Evolutionary conservation across 768 basidiomycete genomes (phyloP), one percentile per base, ranked within the genome.

Genomic region (Tricholoma matsutake): DNA sequence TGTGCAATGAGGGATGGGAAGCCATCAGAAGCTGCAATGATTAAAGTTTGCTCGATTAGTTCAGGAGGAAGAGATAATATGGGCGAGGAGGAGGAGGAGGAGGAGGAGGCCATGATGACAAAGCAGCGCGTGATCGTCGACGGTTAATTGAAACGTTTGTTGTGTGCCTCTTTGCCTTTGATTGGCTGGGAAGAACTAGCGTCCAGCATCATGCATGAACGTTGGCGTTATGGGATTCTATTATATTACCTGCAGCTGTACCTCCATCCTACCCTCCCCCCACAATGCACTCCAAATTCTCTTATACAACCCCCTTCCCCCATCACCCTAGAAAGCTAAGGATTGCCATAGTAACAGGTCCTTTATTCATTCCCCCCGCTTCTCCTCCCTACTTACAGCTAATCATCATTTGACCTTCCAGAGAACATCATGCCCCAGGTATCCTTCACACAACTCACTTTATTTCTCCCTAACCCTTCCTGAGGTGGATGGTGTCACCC

Each of bases 31-130:
- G 64, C 66, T 11, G 61, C 14, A 10, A 64, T 52, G 18, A 67
- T 57, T 5, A 69, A 60, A 4, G 58, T 56, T 51, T 64, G 61
- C 32, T 69, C 68, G 0, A 69, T n/a, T 6, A 69, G 45, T 55
- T 69, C 68, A 18, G 61, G 22, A 16, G 68, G 66, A 8, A 69
- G 45, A 6, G 62, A 20, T 4, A 65, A 63, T n/a, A n/a, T n/a
- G n/a, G n/a, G n/a, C n/a, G n/a, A n/a, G n/a, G n/a, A n/a, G n/a
- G n/a, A n/a, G n/a, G n/a, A n/a, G n/a, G n/a, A n/a, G n/a, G n/a
- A n/a, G n/a, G n/a, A n/a, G n/a, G n/a, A n/a, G n/a, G n/a, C n/a
- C n/a, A n/a, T n/a, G n/a, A n/a, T n/a, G n/a, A n/a, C n/a, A n/a
- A n/a, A n/a, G n/a, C n/a, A n/a, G n/a, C n/a, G n/a, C n/a, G n/a